These are phyloP conservation scores for Mucor plumbeus DNA, from an alignment of 371 early-diverging fungal species.

Conservation along the genomic window DNA sequence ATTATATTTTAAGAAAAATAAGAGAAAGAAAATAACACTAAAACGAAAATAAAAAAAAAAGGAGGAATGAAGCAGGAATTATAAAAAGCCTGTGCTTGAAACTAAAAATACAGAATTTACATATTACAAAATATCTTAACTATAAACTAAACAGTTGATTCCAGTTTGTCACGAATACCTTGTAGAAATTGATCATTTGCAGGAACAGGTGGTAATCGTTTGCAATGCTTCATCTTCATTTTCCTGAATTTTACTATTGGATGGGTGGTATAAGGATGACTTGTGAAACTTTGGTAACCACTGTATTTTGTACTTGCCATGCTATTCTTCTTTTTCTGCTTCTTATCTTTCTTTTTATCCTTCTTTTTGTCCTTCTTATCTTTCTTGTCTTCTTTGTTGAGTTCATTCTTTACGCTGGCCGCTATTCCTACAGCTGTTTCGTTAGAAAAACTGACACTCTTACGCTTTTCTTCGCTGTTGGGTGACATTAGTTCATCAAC, in stretches of 20 bases:
- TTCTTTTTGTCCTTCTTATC: constrained; percentile 25
- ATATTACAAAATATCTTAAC: not conserved
- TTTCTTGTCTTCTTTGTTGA: constrained; percentile 8
- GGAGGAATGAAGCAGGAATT: not conserved
- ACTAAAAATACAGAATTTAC: constrained; percentile 3
- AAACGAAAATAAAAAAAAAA: not conserved
- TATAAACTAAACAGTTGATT: not conserved
- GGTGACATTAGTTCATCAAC: constrained; percentile 6
- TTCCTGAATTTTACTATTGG: constrained; percentile 33
- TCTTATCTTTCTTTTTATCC: constrained; percentile 21
- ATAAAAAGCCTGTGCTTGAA: not conserved
- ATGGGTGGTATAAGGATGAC: constrained; percentile 32
- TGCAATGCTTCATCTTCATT: constrained; percentile 25
- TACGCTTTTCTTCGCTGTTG: constrained; percentile 4
- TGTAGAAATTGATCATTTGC: constrained; percentile 30
- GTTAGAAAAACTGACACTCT: constrained; percentile 23
- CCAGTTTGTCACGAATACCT: constrained; percentile 26
- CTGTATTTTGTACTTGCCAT: constrained; percentile 23
- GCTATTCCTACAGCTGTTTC: constrained; percentile 20
- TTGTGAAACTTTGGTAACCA: constrained; percentile 17
- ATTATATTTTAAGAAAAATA: not conserved
- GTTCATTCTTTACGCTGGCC: constrained; percentile 15
- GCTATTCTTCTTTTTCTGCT: constrained; percentile 16
- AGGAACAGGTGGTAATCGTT: constrained; percentile 29
- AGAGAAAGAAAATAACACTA: constrained; percentile 6